These are phyloP conservation scores for Penicillium hordei DNA, from an alignment of 2,329 filamentous ascomycete genomes.

Conservation along the genomic window DNA sequence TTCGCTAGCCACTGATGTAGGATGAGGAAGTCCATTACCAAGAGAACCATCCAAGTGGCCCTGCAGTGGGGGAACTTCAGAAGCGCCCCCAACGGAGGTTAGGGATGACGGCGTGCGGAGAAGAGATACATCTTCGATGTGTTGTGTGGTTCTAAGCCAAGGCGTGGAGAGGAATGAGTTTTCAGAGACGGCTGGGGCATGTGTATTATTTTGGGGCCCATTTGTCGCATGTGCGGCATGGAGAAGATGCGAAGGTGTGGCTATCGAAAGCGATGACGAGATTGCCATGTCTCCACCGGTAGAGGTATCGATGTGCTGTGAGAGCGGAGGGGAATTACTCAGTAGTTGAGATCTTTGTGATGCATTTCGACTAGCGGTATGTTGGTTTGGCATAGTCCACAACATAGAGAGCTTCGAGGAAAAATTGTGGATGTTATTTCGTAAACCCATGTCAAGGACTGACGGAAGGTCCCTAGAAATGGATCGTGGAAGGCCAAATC, in stretches of 20 bases:
- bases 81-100: slow-evolving; percentile 21
- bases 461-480: slow-evolving; percentile 12
- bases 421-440: slow-evolving; percentile 29
- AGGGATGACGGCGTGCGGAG: slow-evolving; percentile 33
- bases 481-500: slow-evolving; percentile 30
- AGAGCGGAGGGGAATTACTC: slow-evolving; percentile 2
- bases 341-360: slow-evolving; percentile 2
- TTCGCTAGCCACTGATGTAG: slow-evolving; percentile 22
- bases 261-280: slow-evolving; percentile 5
- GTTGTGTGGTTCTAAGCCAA: slow-evolving; percentile 31
- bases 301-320: slow-evolving; percentile 12
- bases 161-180: slow-evolving; percentile 28
- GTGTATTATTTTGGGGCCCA: slow-evolving; percentile 4
- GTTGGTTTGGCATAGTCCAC: slow-evolving; percentile 25
- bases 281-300: slow-evolving; percentile 7
- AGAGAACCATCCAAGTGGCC: slow-evolving; percentile 20
- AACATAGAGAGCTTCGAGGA: slow-evolving; percentile 32
- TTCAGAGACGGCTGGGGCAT: slow-evolving; percentile 10
- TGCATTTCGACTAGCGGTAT: background rate
- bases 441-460: slow-evolving; percentile 29
- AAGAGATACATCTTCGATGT: slow-evolving; percentile 28
- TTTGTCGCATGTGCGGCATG: background rate
- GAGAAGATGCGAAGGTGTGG: slow-evolving; percentile 12
- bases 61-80: slow-evolving; percentile 21
- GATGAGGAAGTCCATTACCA: slow-evolving; percentile 15